phyloP scores from a whole-genome alignment of 2,329 filamentous ascomycete species.

The Decorospora gaudefroyi region DNA sequence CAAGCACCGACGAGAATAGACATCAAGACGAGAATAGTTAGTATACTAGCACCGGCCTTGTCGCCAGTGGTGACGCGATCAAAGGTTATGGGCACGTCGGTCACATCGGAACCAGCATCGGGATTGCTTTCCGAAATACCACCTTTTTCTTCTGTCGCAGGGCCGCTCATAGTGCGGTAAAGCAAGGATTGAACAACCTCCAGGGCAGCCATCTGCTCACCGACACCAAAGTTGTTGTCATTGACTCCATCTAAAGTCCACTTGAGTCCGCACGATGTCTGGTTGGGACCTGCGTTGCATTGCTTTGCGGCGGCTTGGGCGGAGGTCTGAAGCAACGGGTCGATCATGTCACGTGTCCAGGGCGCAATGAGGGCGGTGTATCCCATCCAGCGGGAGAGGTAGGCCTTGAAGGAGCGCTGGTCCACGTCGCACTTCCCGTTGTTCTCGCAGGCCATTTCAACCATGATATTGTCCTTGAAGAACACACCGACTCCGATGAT shows the following conservation, averaged over 20 bases:
- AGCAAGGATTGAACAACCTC: slow-evolving; percentile 58
- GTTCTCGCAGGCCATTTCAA: slow-evolving; percentile 54
- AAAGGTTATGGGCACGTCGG: slow-evolving; percentile 36
- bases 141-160: slow-evolving; percentile 56
- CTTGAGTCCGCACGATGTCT: slow-evolving; percentile 53
- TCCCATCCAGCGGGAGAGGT: slow-evolving; percentile 52
- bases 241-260: slow-evolving; percentile 51
- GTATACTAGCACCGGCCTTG: slow-evolving; percentile 68
- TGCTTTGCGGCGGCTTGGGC: slow-evolving; percentile 60
- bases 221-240: slow-evolving; percentile 59
- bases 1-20: slow-evolving; percentile 60
- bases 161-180: slow-evolving; percentile 34
- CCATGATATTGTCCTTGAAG: slow-evolving; percentile 53
- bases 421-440: slow-evolving; percentile 54
- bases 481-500: slow-evolving; percentile 50
- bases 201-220: slow-evolving; percentile 64
- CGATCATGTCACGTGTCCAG: slow-evolving; percentile 48
- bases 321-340: slow-evolving; percentile 58
- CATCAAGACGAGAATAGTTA: slow-evolving; percentile 63
- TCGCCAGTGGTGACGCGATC: slow-evolving; percentile 62
- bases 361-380: slow-evolving; percentile 49
- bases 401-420: slow-evolving; percentile 55
- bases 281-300: slow-evolving; percentile 57
- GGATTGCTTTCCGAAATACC: slow-evolving; percentile 57
- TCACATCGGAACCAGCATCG: slow-evolving; percentile 43